Evolutionary conservation across 2,329 filamentous ascomycete species (phyloP), one percentile per base, ranked within the genome.

Genomic region (Fusarium oligoseptatum): DNA sequence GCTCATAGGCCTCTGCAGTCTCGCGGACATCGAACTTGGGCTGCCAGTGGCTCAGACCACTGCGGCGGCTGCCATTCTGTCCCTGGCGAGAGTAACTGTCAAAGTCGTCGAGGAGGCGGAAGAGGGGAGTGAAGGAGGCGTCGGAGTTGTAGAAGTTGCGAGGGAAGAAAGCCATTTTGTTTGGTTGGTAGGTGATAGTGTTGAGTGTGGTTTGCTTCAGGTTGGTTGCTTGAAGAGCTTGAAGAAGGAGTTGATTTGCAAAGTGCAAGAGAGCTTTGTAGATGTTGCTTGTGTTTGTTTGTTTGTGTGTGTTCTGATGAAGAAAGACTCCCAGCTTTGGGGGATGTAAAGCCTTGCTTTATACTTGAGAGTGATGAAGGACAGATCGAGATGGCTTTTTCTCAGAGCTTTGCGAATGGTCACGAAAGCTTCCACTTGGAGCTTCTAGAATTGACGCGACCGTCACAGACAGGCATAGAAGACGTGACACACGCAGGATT

Each of bases 21-120:
- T 97, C 94, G 81, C 90, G 92, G 71, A 95, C 88, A 78, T 96
- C 94, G 80, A 96, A 96, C 83, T 91, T 93, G 64, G 94, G 94
- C 67, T 90, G 88, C 88, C 95, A 95, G 79, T 89, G 85, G 56
- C 85, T 86, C 57, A 88, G 76, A 67, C 70, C 74, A 32, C 68
- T 66, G 57, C 78, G 78, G 37, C 78, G 79, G 58, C 32, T 14
- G 32, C 76, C 75, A 56, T 73, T 12, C 24, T 27, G 48, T 70
- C 71, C 70, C 71, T 87, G 83, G 55, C 84, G 84, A 72, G 83
- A 85, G 83, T 91, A 90, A 80, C 83, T 85, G 80, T 92, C 89
- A 74, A 89, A 91, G 82, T 92, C 90, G 77, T 92, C 89, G 60
- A 92, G 87, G 70, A 92, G 86, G 68, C 89, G 89, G 87, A 92